Percentiles rank a stretch among this genome's conserved stretches.
Conservation (phyloP, 192 early-diverging fungal genomes). For the Coemansia sp. region DNA sequence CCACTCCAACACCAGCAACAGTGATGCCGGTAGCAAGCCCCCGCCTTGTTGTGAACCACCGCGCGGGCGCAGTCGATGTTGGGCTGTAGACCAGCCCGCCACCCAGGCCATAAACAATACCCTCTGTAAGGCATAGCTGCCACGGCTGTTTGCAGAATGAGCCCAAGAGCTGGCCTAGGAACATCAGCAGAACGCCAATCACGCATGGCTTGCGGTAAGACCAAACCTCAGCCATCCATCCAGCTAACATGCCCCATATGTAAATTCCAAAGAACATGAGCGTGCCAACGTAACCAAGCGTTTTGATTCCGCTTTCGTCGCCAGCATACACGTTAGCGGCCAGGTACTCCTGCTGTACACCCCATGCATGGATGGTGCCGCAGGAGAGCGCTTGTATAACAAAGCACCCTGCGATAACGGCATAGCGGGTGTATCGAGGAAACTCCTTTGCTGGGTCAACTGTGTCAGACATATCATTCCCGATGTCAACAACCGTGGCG, state of each 20-base stretch:
- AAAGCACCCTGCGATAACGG: conserved; percentile 41
- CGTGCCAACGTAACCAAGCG: conserved; percentile 44
- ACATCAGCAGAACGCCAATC: conserved; percentile 34
- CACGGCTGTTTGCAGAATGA: conserved; percentile 65
- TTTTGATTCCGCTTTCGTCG: conserved; percentile 17
- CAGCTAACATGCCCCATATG: conserved; percentile 46
- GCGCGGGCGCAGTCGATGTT: conserved; percentile 60
- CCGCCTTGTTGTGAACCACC: conserved; percentile 64
- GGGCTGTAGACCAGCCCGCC: conserved; percentile 60
- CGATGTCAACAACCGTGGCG: background rate
- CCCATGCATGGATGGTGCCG: conserved; percentile 47
- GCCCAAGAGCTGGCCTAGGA: conserved; percentile 61
- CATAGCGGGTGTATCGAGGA: conserved; percentile 35
- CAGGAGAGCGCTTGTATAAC: conserved; percentile 39
- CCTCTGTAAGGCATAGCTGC: conserved; percentile 68
- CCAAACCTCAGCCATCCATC: conserved; percentile 51
- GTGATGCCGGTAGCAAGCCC: conserved; percentile 67
- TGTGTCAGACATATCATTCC: background rate
- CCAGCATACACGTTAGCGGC: conserved; percentile 28
- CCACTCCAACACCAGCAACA: conserved; percentile 66
- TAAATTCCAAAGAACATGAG: conserved; percentile 47
- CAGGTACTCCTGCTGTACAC: conserved; percentile 48
- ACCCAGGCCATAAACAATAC: conserved; percentile 65
- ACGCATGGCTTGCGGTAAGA: conserved; percentile 41
- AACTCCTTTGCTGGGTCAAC: conserved; percentile 3